Percentiles rank a stretch among this genome's conserved stretches.
Evolutionary conservation across 352 stramenopile genomes (phyloP).

Genomic region (Phytophthora chlamydospora): DNA sequence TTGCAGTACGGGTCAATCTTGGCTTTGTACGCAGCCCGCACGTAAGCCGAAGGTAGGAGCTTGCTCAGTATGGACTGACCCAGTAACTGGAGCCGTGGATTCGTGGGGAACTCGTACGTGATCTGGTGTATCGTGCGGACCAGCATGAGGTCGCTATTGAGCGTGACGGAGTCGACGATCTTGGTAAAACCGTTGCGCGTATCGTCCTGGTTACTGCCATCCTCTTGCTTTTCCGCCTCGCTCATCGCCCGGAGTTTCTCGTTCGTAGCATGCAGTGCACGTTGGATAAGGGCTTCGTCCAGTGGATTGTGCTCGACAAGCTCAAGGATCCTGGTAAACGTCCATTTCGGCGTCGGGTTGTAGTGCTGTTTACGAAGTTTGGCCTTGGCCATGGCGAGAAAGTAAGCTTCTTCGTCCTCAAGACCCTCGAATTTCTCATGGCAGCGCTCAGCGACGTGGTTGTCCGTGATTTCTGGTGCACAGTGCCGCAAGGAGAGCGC

Average conservation of each 20-base stretch:
- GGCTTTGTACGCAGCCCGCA: conserved; percentile 71
- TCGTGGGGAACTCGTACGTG: conserved; percentile 68
- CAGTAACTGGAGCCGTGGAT: conserved; percentile 66
- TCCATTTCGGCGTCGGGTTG: conserved; percentile 56
- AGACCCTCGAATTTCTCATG: conserved; percentile 56
- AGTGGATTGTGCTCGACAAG: conserved; percentile 66
- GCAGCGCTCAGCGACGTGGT: conserved; percentile 31
- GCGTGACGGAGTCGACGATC: conserved; percentile 51
- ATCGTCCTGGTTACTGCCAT: conserved; percentile 18
- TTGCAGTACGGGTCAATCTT: conserved; percentile 82
- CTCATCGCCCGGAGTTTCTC: conserved; percentile 52
- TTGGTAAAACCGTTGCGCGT: conserved; percentile 17
- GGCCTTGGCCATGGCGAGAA: conserved; percentile 60
- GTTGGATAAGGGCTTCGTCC: conserved; percentile 65
- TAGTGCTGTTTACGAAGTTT: conserved; percentile 59
- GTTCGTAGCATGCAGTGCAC: conserved; percentile 63
- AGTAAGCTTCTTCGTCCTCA: conserved; percentile 62
- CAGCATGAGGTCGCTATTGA: conserved; percentile 58
- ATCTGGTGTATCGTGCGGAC: conserved; percentile 66
- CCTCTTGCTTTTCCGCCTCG: conserved; percentile 23
- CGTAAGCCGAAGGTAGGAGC: conserved; percentile 67
- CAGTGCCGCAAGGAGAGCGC: conserved; percentile 52
- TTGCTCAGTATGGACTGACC: conserved; percentile 57
- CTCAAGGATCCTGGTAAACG: conserved; percentile 52
- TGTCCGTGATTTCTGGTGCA: conserved; percentile 26